Evolutionary conservation across 1,284 basidiomycete species (phyloP).

Genomic region (Leccinum pachyderme): DNA sequence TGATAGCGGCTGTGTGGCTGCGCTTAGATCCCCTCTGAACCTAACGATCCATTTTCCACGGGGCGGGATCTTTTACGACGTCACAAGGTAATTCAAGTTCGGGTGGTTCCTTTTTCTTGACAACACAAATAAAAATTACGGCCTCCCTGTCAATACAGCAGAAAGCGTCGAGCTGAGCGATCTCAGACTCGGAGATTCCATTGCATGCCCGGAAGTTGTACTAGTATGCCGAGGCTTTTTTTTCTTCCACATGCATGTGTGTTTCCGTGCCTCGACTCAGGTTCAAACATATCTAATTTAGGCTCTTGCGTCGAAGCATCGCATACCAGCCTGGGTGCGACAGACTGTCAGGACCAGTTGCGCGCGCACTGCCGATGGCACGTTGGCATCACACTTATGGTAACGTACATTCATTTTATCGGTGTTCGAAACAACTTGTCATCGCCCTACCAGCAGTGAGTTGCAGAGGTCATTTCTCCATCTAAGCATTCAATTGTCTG

Average conservation of each 20-base stretch:
- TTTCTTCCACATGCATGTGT: neutral
- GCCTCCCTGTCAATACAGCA: slow-evolving; percentile 6
- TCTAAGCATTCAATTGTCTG: neutral
- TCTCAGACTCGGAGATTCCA: neutral
- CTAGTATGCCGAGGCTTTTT: neutral
- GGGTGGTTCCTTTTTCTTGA: slow-evolving; percentile 1
- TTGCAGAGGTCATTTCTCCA: neutral
- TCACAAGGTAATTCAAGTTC: neutral
- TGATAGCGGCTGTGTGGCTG: neutral
- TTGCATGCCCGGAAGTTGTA: neutral
- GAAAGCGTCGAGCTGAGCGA: neutral
- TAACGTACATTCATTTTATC: slow-evolving; percentile 1
- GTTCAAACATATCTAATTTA: slow-evolving; percentile 1
- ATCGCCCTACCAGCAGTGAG: slow-evolving; percentile 5
- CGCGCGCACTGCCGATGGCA: slow-evolving; percentile 3
- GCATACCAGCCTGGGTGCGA: neutral
- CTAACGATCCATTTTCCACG: neutral
- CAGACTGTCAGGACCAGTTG: neutral
- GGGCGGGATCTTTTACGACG: neutral
- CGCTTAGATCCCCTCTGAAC: neutral
- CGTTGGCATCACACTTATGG: slow-evolving; percentile 1
- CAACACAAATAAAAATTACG: neutral
- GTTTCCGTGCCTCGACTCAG: neutral
- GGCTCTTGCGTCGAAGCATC: neutral
- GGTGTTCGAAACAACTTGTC: slow-evolving; percentile 6